A percentile compares a stretch with the other conserved stretches of the same genome.
These are phyloP conservation scores for Symmetrospora coprosmae DNA, from an alignment of 768 basidiomycete genomes.

Conservation along the genomic window DNA sequence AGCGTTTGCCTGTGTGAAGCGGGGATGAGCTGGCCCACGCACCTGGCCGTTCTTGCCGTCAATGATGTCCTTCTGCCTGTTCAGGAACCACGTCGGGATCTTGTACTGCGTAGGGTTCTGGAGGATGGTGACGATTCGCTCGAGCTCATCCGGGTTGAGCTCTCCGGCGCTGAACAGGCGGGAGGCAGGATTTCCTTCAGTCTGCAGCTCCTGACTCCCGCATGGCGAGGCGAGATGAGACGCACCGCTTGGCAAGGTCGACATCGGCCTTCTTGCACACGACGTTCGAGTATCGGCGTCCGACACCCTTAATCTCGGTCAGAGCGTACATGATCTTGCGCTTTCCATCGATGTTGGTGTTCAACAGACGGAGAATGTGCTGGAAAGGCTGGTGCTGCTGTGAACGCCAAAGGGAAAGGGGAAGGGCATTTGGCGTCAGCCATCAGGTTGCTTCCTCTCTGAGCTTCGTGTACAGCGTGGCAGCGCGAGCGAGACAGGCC, in stretches of 20 bases:
- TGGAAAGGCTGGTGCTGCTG: slow-evolving; percentile 41
- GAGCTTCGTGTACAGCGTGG: too few relatives aligned
- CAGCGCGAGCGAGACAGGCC: too few relatives aligned
- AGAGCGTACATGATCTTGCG: slow-evolving; percentile 94
- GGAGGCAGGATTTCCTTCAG: not conserved
- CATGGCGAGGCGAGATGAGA: slow-evolving; percentile 13
- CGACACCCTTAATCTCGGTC: slow-evolving; percentile 99
- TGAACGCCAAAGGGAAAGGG: too few relatives aligned
- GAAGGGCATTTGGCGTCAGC: too few relatives aligned
- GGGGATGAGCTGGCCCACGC: not conserved
- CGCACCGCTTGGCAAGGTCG: slow-evolving; percentile 92
- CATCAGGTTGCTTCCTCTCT: too few relatives aligned
- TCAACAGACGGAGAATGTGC: slow-evolving; percentile 98
- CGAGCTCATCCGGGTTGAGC: slow-evolving; percentile 97
- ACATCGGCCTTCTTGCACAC: slow-evolving; percentile 99
- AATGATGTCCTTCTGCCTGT: slow-evolving; percentile 94
- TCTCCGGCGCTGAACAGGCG: slow-evolving; percentile 66
- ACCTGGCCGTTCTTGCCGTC: slow-evolving; percentile 88
- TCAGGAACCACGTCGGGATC: slow-evolving; percentile 97
- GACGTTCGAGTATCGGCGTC: slow-evolving; percentile 92
- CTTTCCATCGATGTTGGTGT: slow-evolving; percentile 99
- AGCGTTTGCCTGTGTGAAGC: not conserved
- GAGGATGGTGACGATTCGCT: slow-evolving; percentile 96
- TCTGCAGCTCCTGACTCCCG: not conserved
- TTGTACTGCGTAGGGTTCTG: slow-evolving; percentile 99